Evolutionary conservation across 2,329 filamentous ascomycete genomes (phyloP).

Genomic region (Aulographum hederae): DNA sequence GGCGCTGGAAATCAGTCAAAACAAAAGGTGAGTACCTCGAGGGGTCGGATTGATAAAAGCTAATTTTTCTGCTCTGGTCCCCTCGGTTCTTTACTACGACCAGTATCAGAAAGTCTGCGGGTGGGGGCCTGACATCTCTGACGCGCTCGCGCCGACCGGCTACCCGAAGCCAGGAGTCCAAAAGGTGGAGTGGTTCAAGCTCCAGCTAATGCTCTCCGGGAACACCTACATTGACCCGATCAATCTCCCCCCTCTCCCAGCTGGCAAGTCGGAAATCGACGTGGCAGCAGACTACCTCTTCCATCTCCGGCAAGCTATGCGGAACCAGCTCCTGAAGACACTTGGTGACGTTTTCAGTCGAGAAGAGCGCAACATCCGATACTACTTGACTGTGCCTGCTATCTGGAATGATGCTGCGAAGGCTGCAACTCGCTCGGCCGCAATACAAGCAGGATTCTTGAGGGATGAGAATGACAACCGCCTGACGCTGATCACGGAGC

Average conservation of each 20-base stretch:
- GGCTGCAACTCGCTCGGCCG: conserved; percentile 84
- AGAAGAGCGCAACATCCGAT: conserved; percentile 94
- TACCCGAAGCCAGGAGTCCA: conserved; percentile 96
- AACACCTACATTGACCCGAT: conserved; percentile 99
- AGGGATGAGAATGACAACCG: conserved; percentile 96
- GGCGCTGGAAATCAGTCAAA: conserved; percentile 95
- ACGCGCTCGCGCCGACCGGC: conserved; percentile 87
- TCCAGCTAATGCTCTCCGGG: conserved; percentile 94
- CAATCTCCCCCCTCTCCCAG: conserved; percentile 90
- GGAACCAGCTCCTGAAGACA: conserved; percentile 86
- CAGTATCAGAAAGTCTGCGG: conserved; percentile 99
- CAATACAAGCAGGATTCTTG: conserved; percentile 91
- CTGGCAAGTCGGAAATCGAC: conserved; percentile 96
- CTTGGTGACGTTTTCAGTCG: conserved; percentile 94
- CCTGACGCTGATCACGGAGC: conserved; percentile 84
- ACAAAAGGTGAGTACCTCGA: conserved; percentile 56
- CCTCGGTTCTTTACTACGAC: conserved; percentile 98
- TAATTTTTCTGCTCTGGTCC: conserved; percentile 45
- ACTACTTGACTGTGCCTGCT: conserved; percentile 95
- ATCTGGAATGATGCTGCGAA: conserved; percentile 99
- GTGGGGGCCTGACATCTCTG: conserved; percentile 95
- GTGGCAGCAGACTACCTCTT: conserved; percentile 98
- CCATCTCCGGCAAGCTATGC: conserved; percentile 93
- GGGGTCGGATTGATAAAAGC: background rate
- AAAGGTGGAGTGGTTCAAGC: conserved; percentile 99